Evolutionary conservation across 2,329 filamentous ascomycete genomes (phyloP).

Genomic region (Colletotrichum sp.): DNA sequence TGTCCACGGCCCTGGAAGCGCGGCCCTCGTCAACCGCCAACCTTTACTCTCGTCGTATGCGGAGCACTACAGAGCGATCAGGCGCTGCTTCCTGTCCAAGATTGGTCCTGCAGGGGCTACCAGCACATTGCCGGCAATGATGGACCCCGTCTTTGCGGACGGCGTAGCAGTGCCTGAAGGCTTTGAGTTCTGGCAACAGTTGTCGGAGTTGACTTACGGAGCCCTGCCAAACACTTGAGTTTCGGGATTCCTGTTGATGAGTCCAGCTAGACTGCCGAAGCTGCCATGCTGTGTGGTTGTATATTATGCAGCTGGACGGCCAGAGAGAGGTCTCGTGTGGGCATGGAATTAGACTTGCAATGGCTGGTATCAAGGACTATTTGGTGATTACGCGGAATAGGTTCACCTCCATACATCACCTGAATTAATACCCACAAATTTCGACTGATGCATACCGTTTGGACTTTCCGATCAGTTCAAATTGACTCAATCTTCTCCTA

Average conservation of each 20-base stretch:
- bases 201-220: background rate
- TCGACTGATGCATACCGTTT: too few relatives aligned
- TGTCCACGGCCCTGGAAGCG: too few relatives aligned
- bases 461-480: background rate
- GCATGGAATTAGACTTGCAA: background rate
- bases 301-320: background rate
- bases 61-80: background rate
- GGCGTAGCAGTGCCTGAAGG: background rate
- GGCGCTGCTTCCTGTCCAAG: background rate
- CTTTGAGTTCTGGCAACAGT: background rate
- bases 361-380: background rate
- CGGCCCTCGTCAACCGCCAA: background rate
- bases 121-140: background rate
- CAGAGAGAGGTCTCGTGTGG: background rate
- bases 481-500: background rate
- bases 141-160: background rate
- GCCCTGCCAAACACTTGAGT: background rate
- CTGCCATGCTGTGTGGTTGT: background rate
- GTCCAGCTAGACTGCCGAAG: rapidly evolving
- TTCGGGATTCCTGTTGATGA: background rate
- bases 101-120: background rate
- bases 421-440: background rate
- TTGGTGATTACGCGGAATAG: background rate
- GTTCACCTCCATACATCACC: background rate
- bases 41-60: background rate